Base-by-base conservation (phyloP, 1,284 basidiomycete genomes). In the Ustilago bromivora region DNA sequence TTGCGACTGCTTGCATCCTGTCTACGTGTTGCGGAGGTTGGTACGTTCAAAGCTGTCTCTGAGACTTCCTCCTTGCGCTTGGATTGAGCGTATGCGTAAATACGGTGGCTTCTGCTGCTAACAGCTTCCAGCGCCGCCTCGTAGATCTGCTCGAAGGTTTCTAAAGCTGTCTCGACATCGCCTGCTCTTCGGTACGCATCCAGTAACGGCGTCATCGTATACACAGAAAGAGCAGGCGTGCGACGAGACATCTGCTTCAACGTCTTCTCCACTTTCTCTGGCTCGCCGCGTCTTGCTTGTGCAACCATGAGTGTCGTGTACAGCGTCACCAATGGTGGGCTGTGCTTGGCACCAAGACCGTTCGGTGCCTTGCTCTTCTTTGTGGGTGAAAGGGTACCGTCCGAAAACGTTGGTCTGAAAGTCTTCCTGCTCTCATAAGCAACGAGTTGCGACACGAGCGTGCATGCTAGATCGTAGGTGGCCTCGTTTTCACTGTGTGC, bases 131-230 rank as follows among this genome's bases (percentile, higher is more conserved):
- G 55, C 4, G 90, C 91, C 43, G 91, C 84, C 19, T 90, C 84
- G 83, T 91, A 88, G 55, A 94, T 90, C 65, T 90, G 89, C 13
- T 90, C 88, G 94, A 95, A 98, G 5, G 93, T 81, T 23, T 89
- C 86, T 62, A 88, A 87, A 19, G 92, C 91, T 1, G 87, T 89
- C 4, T 91, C 89, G 12, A 91, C 82, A 74, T 94, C 89, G 32
- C 88, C 88, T 2, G 88, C 88, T 23, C 89, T 89, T 19, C 94
- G 91, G 84, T 96, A 93, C 0, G 90, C 91, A 76, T 94, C 91
- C 82, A 98, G 89, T 28, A 96, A 87, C 58, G 90, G 88, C 4
- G 91, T 90, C 74, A 94, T 88, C 3, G 90, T 89, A 28, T 89
- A 88, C 40, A 96, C 84, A 0, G 91, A 90, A 3, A 91, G 89